These are phyloP conservation scores for Abelmoschus esculentus DNA, from an alignment of 345 rosid species.

Conservation along the genomic window DNA sequence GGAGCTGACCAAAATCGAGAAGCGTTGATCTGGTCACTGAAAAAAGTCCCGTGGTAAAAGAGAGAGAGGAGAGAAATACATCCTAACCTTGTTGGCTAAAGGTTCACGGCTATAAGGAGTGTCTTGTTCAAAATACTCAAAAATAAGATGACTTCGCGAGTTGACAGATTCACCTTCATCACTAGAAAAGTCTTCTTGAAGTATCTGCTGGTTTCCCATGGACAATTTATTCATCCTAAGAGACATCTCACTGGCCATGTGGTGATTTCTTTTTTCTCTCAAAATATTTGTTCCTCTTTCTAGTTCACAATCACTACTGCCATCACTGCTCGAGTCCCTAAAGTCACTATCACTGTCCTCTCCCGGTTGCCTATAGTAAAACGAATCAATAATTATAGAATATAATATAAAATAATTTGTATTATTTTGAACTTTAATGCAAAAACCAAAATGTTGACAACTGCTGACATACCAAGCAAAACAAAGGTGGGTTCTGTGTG, in stretches of 20 bases:
- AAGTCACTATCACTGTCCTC: conserved; percentile 83
- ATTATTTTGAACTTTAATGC: not conserved
- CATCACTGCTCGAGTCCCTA: conserved; percentile 69
- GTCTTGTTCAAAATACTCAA: conserved; percentile 69
- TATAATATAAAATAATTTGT: not conserved
- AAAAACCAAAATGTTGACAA: not conserved
- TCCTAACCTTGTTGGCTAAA: conserved; percentile 76
- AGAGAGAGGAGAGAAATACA: not conserved
- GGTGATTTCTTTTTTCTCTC: conserved; percentile 27
- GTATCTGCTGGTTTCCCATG: conserved; percentile 35
- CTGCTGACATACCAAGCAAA: not conserved
- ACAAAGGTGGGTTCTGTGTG: not conserved
- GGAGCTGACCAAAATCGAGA: not conserved
- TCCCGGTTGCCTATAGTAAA: conserved; percentile 30
- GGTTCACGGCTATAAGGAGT: conserved; percentile 85
- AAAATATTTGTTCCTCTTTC: conserved; percentile 34
- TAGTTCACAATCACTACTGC: conserved; percentile 67
- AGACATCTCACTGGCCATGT: conserved; percentile 20
- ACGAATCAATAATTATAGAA: not conserved
- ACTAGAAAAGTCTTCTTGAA: conserved; percentile 49
- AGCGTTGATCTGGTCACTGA: not conserved
- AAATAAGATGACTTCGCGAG: conserved; percentile 46
- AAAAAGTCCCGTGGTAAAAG: not conserved
- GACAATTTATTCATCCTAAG: conserved; percentile 39
- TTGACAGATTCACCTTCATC: conserved; percentile 63